Conservation (phyloP, 305 asterid genomes). For the Ajuga reptans region DNA sequence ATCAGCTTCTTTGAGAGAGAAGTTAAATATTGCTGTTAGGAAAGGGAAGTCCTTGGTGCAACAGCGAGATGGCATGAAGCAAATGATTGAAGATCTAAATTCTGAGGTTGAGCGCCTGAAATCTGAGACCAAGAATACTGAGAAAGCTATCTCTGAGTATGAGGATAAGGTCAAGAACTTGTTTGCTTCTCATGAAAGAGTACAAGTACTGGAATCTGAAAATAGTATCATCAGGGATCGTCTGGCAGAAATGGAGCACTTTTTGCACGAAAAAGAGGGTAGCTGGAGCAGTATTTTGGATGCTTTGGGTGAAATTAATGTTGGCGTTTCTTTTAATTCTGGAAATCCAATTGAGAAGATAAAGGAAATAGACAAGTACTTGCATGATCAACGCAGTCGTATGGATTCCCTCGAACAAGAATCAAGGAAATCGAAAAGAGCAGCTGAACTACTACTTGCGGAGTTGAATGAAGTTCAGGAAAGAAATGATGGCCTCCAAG, state of each 20-base stretch:
- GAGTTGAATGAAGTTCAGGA: slow-evolving; percentile 98
- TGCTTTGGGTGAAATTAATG: slow-evolving; percentile 45
- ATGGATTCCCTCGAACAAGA: slow-evolving; percentile 58
- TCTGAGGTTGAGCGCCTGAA: slow-evolving; percentile 57
- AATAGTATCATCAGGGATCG: slow-evolving; percentile 47
- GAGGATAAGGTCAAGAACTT: slow-evolving; percentile 54
- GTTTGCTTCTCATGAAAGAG: slow-evolving; percentile 45
- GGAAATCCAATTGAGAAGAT: slow-evolving; percentile 53
- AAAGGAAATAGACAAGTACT: slow-evolving; percentile 40
- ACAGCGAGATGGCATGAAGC: slow-evolving; percentile 82
- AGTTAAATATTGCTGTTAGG: slow-evolving; percentile 80
- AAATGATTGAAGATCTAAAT: slow-evolving; percentile 60
- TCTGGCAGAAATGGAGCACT: slow-evolving; percentile 48
- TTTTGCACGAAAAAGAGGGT: slow-evolving; percentile 49
- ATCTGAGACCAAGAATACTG: slow-evolving; percentile 38
- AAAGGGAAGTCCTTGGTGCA: slow-evolving; percentile 94
- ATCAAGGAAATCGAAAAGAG: slow-evolving; percentile 73
- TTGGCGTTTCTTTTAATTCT: slow-evolving; percentile 30
- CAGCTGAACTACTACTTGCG: slow-evolving; percentile 82
- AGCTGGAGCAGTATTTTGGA: slow-evolving; percentile 47
- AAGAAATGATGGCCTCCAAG: slow-evolving; percentile 86
- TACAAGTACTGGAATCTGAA: slow-evolving; percentile 56
- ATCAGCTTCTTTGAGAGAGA: slow-evolving; percentile 78
- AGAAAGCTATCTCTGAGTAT: slow-evolving; percentile 43
- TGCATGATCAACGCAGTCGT: slow-evolving; percentile 41